These are phyloP conservation scores for Leishmania lainsoni DNA, from an alignment of 208 protist genomes.

Conservation along the genomic window DNA sequence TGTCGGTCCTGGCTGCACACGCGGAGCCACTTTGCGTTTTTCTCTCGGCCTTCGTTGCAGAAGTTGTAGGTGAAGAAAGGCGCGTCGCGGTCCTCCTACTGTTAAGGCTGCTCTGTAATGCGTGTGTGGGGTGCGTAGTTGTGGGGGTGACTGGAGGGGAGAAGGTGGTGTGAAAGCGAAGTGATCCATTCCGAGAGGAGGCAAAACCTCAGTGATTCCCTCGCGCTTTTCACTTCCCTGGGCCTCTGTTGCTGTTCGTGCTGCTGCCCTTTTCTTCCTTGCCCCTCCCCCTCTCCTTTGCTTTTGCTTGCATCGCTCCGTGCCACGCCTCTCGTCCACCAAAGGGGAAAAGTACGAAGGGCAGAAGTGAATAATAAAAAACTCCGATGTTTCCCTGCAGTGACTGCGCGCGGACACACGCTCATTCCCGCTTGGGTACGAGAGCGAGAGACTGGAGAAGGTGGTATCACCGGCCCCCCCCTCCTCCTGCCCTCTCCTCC, in stretches of 20 bases:
- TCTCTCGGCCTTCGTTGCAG: no score
- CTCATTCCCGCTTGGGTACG: neutral
- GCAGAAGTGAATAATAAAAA: neutral
- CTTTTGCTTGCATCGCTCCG: neutral
- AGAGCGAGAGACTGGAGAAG: neutral
- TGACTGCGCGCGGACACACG: neutral
- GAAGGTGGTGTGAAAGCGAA: neutral
- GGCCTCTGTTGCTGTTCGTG: neutral
- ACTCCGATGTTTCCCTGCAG: neutral
- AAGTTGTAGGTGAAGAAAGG: neutral
- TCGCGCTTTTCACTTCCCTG: neutral
- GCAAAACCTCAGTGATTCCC: neutral
- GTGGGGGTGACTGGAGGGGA: neutral
- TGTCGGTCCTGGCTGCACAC: neutral
- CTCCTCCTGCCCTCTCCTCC: neutral
- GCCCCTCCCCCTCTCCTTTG: neutral
- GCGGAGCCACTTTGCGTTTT: neutral
- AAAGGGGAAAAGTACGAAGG: neutral
- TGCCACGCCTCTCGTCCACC: neutral
- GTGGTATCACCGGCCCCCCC: neutral
- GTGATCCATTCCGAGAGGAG: neutral
- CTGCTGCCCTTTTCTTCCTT: neutral
- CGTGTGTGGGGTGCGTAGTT: neutral
- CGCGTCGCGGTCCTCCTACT: neutral
- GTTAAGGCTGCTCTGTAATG: neutral